Evolutionary conservation across 805 yeast species (phyloP).

Genomic region (Sugiyamaella americana): DNA sequence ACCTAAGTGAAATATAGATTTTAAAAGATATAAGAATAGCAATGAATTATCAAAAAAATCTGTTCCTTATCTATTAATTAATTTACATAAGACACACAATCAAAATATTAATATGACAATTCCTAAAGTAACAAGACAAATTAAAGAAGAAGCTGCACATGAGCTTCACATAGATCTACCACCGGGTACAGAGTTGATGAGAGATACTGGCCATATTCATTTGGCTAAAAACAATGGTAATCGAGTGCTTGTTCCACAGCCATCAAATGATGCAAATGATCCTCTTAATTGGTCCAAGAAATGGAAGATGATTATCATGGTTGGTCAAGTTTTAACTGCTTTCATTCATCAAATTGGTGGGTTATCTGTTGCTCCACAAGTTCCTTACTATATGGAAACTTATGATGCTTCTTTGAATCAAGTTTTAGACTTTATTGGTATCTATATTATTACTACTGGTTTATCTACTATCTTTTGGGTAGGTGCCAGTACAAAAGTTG

Average conservation of each 20-base stretch:
- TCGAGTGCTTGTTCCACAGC: constrained; percentile 17
- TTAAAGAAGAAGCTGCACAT: background rate
- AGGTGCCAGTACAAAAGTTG: constrained; percentile 31
- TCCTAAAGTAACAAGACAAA: background rate
- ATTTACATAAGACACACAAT: no score
- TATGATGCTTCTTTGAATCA: constrained; percentile 2
- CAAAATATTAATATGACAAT: no score
- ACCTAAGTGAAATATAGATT: no score
- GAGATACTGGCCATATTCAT: constrained; percentile 7
- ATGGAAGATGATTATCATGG: constrained; percentile 28
- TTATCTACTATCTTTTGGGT: constrained; percentile 46
- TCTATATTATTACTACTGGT: constrained; percentile 49
- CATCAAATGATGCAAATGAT: constrained; percentile 43
- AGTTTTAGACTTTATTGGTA: constrained; percentile 28
- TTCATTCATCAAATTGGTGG: constrained; percentile 10
- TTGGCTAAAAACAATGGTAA: constrained; percentile 3
- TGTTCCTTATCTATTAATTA: no score
- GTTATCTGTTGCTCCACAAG: constrained; percentile 9
- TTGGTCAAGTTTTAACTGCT: constrained; percentile 4
- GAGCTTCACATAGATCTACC: background rate
- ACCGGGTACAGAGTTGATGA: constrained; percentile 12
- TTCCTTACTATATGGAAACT: constrained; percentile 7
- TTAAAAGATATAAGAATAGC: no score
- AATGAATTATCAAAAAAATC: no score
- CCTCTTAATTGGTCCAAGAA: constrained; percentile 45